Base-by-base conservation (phyloP, 2,329 filamentous ascomycete species). In the Arthroderma sp. region DNA sequence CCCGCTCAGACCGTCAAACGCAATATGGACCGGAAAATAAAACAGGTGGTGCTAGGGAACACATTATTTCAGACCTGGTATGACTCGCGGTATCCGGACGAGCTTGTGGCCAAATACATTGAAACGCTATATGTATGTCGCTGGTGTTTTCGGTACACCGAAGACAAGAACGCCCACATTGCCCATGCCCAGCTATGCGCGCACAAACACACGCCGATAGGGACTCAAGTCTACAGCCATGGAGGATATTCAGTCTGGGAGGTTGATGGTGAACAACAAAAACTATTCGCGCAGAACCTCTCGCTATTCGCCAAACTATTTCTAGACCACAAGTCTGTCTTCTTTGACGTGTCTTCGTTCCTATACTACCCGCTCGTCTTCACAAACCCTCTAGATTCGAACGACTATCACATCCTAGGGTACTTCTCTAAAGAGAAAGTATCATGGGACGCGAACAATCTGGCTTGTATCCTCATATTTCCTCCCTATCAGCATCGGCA, bases 391-490 rank as follows among this genome's bases (percentile, higher is more conserved):
- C 40, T 56, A 3, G 58, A 68, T 57, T 52, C 61, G 40, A 47
- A 60, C 40, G 33, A 57, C 53, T 57, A 64, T 54, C 78, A 82
- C 57, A 80, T 95, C 29, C 77, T 89, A 1, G 91, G 91, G n/a
- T 96, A 96, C 73, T 98, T 96, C 69, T 93, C 85, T 51, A 96
- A 98, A 61, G 91, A 98, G 64, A 96, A 96, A 63, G 83, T 95
- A 72, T 94, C 86, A 3, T 98, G 91, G 89, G 91, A 98, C 58
- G 88, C 89, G 57, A 96, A 98, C 64, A 98, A 96, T 53, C 74
- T 98, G 4, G 91, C 91, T 1, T 98, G 91, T 60, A 98, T 98
- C 54, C 72, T 96, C 5, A 77, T 96, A 10, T 96, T 96, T 58
- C 91, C 91, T 1, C 91, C 91, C 0, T 96, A 89, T 79, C 89